Percentiles rank a stretch among this genome's conserved stretches.
Conservation (phyloP, 2,329 filamentous ascomycete species). For the Fusarium paranaense region DNA sequence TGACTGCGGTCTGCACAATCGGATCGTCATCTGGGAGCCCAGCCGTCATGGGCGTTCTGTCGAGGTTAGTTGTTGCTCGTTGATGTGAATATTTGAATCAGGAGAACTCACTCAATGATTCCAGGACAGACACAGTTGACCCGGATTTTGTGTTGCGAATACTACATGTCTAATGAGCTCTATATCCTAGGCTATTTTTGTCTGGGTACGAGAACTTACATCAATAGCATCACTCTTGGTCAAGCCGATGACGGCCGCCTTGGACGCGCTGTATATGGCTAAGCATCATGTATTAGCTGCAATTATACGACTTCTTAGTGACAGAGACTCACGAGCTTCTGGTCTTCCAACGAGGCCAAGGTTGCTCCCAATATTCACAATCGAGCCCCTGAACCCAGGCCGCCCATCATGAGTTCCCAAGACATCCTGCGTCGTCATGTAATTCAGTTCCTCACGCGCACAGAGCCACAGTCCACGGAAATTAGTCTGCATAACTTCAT, state of each 20-base stretch:
- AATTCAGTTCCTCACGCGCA: slow-evolving; percentile 54
- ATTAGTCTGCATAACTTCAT: slow-evolving; percentile 56
- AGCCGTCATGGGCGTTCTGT: slow-evolving; percentile 56
- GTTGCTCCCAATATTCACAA: slow-evolving; percentile 60
- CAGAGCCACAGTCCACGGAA: slow-evolving; percentile 59
- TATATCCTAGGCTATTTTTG: no score
- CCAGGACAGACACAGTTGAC: slow-evolving; percentile 61
- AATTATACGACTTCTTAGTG: accelerated
- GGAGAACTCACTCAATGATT: slow-evolving; percentile 51
- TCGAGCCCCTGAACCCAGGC: slow-evolving; percentile 51
- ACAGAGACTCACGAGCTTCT: slow-evolving; percentile 51
- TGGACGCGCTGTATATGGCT: slow-evolving; percentile 58
- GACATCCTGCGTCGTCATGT: slow-evolving; percentile 59
- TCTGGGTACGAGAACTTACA: slow-evolving; percentile 40
- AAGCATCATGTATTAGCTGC: not conserved
- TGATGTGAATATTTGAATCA: no score
- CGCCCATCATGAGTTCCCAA: slow-evolving; percentile 55
- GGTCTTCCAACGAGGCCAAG: slow-evolving; percentile 56
- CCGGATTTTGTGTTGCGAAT: slow-evolving; percentile 57
- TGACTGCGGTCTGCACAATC: slow-evolving; percentile 49
- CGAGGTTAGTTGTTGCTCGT: not conserved
- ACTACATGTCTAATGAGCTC: slow-evolving; percentile 43
- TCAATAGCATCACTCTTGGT: slow-evolving; percentile 61
- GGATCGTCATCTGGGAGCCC: slow-evolving; percentile 51
- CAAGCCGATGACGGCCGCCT: slow-evolving; percentile 57